Conservation (phyloP, 106 monocot genomes). For the Amphibolis antarctica region DNA sequence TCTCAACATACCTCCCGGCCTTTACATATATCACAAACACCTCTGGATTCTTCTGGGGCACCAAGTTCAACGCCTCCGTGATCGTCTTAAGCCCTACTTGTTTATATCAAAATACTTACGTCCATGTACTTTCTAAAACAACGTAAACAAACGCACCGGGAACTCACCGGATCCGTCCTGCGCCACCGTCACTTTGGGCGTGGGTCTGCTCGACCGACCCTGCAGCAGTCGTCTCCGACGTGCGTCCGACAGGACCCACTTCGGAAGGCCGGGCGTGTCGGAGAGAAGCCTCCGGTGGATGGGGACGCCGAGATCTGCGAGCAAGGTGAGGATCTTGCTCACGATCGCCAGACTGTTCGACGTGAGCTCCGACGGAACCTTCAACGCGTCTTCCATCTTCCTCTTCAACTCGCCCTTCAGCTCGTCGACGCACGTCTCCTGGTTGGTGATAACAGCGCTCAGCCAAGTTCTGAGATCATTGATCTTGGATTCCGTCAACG, state of each 20-base stretch:
- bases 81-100: too few relatives aligned
- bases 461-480: constrained; percentile 20
- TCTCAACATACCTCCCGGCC: constrained; percentile 35
- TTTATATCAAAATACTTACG: too few relatives aligned
- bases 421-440: constrained; percentile 30
- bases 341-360: constrained; percentile 25
- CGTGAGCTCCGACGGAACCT: constrained; percentile 3
- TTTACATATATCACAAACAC: constrained; percentile 48
- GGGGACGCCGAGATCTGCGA: neutral
- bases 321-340: neutral
- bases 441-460: constrained; percentile 73
- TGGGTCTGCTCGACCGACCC: neutral
- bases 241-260: constrained; percentile 10
- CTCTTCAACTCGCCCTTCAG: neutral
- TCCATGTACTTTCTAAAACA: too few relatives aligned
- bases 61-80: constrained; percentile 31
- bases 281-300: constrained; percentile 8
- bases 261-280: neutral
- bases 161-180: constrained; percentile 34
- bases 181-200: constrained; percentile 43
- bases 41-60: constrained; percentile 14
- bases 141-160: too few relatives aligned
- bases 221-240: constrained; percentile 16
- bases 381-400: constrained; percentile 5
- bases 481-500: constrained; percentile 22